These are phyloP conservation scores for Cunninghamia lanceolata DNA, from an alignment of 75 land plant species.

Conservation along the genomic window DNA sequence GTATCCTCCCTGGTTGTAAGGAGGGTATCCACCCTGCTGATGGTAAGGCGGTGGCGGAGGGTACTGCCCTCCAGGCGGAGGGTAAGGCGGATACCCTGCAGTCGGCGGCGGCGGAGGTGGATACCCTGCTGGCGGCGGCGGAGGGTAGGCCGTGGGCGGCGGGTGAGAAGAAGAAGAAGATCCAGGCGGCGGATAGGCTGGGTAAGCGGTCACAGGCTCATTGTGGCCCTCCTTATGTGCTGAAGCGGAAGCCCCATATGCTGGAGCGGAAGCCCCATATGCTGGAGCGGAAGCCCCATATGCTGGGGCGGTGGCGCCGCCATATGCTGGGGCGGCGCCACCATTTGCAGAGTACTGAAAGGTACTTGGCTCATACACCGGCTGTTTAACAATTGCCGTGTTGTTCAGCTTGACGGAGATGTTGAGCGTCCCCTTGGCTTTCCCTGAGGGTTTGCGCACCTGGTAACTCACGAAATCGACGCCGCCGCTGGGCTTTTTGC, in stretches of 20 bases:
- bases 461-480: not conserved
- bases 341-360: too few relatives aligned
- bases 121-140: not conserved
- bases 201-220: conserved; percentile 16
- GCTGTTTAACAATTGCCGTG: not conserved
- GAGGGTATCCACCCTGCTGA: conserved; percentile 7
- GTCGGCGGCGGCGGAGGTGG: conserved; percentile 11
- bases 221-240: not conserved
- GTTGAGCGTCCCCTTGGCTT: conserved; percentile 16
- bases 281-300: not conserved
- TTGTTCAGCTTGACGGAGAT: not conserved
- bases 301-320: too few relatives aligned
- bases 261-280: too few relatives aligned
- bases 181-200: not conserved
- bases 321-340: too few relatives aligned
- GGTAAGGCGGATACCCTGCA: not conserved
- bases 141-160: conserved; percentile 6
- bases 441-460: not conserved
- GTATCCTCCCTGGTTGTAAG: conserved; percentile 3
- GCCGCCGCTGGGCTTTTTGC: not conserved
- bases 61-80: not conserved
- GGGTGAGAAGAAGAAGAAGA: not conserved
- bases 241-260: not conserved
- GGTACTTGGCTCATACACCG: too few relatives aligned
- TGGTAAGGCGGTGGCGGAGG: conserved; percentile 2